Evolutionary conservation across 1,284 basidiomycete genomes (phyloP).

Genomic region (Microbotryum silenes-acaulis): DNA sequence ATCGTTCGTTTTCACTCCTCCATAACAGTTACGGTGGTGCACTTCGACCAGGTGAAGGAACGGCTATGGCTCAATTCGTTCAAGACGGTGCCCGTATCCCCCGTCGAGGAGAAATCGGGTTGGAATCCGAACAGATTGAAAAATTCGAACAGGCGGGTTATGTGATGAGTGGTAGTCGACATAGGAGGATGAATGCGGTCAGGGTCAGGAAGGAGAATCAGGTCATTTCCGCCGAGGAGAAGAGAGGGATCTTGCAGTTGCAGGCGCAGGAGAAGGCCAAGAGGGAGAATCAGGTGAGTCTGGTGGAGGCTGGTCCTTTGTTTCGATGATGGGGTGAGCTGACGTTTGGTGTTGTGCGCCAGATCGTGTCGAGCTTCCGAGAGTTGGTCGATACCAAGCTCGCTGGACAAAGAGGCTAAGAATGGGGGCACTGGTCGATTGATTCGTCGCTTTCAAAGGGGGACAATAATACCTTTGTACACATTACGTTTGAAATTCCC

Average conservation of each 20-base stretch:
- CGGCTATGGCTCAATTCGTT: constrained; percentile 92
- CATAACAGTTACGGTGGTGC: constrained; percentile 57
- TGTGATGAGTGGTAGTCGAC: constrained; percentile 93
- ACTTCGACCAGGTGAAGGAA: constrained; percentile 86
- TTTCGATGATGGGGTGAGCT: constrained; percentile 49
- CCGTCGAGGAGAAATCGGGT: constrained; percentile 94
- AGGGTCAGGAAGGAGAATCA: constrained; percentile 98
- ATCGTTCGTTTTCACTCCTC: too few relatives aligned
- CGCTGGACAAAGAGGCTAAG: too few relatives aligned
- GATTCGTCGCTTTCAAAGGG: too few relatives aligned
- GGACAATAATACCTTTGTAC: too few relatives aligned
- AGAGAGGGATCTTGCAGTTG: constrained; percentile 82
- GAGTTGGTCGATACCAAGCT: constrained; percentile 32
- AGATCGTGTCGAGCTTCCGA: constrained; percentile 33
- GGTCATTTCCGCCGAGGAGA: constrained; percentile 90
- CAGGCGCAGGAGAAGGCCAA: constrained; percentile 87
- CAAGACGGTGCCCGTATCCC: constrained; percentile 87
- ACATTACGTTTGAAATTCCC: too few relatives aligned
- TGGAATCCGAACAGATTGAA: constrained; percentile 78
- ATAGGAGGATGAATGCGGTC: constrained; percentile 63
- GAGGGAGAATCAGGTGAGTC: constrained; percentile 57
- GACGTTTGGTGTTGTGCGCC: background rate
- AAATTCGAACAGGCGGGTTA: constrained; percentile 84
- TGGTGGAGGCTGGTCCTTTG: constrained; percentile 36
- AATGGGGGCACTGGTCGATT: too few relatives aligned